These are phyloP conservation scores for Plasmodium ovale DNA, from an alignment of 169 alveolate species.

Conservation along the genomic window DNA sequence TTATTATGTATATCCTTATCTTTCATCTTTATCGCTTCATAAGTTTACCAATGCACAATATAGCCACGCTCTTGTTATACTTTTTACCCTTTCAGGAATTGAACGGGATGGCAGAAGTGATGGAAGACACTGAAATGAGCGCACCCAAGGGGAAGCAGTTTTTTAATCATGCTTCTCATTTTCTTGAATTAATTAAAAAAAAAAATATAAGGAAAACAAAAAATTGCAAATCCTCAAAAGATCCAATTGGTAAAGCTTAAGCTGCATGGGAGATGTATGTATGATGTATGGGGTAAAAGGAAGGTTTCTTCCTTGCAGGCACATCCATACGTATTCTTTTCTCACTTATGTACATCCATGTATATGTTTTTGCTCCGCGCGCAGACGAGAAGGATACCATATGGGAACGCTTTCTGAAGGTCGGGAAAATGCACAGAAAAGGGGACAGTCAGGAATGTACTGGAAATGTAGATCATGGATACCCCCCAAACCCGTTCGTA, in stretches of 20 bases:
- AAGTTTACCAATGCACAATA: no score
- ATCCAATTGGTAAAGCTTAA: background rate
- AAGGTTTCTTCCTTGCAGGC: background rate
- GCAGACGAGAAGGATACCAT: background rate
- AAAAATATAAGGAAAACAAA: slow-evolving; percentile 25
- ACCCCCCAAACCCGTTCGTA: no score
- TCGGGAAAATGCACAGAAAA: background rate
- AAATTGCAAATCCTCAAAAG: background rate
- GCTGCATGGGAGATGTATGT: background rate
- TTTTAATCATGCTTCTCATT: slow-evolving; percentile 48
- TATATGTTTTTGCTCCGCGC: no score
- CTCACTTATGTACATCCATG: no score
- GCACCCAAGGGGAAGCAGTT: slow-evolving; percentile 36
- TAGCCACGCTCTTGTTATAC: background rate
- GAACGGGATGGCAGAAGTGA: slow-evolving; percentile 1
- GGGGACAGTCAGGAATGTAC: no score
- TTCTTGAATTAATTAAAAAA: slow-evolving; percentile 39
- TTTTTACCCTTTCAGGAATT: slow-evolving; percentile 3
- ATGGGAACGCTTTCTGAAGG: no score
- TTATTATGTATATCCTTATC: no score
- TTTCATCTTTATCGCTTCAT: background rate
- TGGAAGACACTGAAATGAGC: slow-evolving; percentile 34
- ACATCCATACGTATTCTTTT: background rate
- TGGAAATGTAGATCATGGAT: no score
- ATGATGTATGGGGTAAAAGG: background rate